phyloP scores from a whole-genome alignment of 345 rosid species.

The Euphorbia peplus region DNA sequence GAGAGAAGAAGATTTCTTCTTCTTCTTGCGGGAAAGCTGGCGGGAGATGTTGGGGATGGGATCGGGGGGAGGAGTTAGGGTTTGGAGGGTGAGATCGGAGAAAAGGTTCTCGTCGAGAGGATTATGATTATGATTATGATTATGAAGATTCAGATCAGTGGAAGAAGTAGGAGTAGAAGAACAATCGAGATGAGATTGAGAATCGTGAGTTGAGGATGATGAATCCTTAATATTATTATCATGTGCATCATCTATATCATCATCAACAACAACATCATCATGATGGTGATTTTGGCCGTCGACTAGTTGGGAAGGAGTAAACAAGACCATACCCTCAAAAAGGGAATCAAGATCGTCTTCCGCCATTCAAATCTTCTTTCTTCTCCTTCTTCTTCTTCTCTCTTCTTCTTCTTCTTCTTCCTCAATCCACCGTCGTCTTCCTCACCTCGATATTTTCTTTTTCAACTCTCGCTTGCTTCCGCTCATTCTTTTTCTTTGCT shows the following conservation, averaged over 20 bases:
- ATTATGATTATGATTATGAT: too few relatives aligned
- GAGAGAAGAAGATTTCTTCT: conserved; percentile 63
- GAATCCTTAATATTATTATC: conserved; percentile 8
- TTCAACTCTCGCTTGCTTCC: too few relatives aligned
- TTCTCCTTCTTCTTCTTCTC: not conserved
- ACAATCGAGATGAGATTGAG: not conserved
- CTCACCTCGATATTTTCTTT: not conserved
- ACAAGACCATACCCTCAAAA: conserved; percentile 85
- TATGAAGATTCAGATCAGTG: not conserved
- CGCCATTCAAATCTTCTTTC: conserved; percentile 13
- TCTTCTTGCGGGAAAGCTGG: conserved; percentile 69
- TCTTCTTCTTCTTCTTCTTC: not conserved
- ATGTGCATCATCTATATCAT: not conserved
- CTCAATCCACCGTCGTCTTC: not conserved
- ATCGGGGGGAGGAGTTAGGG: conserved; percentile 10
- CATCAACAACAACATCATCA: too few relatives aligned
- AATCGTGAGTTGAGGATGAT: not conserved
- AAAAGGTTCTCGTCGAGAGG: conserved; percentile 82
- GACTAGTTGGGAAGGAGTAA: conserved; percentile 50
- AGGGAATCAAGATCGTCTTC: conserved; percentile 63
- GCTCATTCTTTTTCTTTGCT: not conserved
- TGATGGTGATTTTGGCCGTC: not conserved
- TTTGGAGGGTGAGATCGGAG: conserved; percentile 55
- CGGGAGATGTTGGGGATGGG: conserved; percentile 27
- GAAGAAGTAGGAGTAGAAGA: conserved; percentile 18